phyloP scores from a whole-genome alignment of 371 early-diverging fungal species.

The Smittium mucronatum region DNA sequence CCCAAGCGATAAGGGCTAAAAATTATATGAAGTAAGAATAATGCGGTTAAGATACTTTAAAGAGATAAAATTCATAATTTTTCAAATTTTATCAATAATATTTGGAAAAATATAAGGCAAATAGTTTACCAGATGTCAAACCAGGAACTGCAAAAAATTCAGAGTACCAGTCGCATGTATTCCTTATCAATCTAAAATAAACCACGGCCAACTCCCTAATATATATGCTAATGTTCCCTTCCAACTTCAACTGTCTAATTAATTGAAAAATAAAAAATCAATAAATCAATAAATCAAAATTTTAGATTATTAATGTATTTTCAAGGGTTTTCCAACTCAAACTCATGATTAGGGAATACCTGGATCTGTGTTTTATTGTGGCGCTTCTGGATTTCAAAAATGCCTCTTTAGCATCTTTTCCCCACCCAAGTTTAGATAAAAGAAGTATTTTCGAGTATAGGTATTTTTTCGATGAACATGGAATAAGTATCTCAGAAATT shows the following conservation, averaged over 20 bases:
- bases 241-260: constrained; percentile 53
- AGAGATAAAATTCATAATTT: neutral
- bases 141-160: constrained; percentile 71
- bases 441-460: constrained; percentile 66
- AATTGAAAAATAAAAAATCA: constrained; percentile 4
- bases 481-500: constrained; percentile 59
- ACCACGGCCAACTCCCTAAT: constrained; percentile 74
- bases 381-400: constrained; percentile 57
- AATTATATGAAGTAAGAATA: constrained; percentile 12
- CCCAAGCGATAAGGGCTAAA: constrained; percentile 87
- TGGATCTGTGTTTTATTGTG: constrained; percentile 64
- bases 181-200: constrained; percentile 73
- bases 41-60: constrained; percentile 10
- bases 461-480: constrained; percentile 61
- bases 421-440: constrained; percentile 57
- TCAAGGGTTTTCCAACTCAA: constrained; percentile 4
- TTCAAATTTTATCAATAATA: neutral
- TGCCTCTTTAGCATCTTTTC: constrained; percentile 54
- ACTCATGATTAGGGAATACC: no score
- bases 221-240: constrained; percentile 72
- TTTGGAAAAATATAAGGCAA: constrained; percentile 26
- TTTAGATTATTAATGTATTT: neutral
- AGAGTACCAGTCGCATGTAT: constrained; percentile 90
- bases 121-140: no score
- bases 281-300: constrained; percentile 12